phyloP scores from a whole-genome alignment of 306 rosid species.

The Hylodesmum podocarpum region DNA sequence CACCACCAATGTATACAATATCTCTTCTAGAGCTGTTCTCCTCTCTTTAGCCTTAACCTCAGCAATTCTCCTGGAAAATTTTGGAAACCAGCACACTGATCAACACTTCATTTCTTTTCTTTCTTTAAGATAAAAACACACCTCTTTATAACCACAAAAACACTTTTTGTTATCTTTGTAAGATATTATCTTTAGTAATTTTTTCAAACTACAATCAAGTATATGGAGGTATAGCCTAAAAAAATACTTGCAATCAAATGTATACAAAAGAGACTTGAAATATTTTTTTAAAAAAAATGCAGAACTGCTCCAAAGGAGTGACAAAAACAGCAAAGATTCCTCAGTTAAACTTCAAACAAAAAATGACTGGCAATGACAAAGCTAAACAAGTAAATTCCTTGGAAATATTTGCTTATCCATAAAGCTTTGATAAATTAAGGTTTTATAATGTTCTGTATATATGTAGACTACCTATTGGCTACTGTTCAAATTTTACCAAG shows the following conservation, averaged over 20 bases:
- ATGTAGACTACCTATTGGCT: background rate
- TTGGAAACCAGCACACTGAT: constrained; percentile 10
- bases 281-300: background rate
- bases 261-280: background rate
- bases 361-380: background rate
- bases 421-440: background rate
- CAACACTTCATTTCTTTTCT: background rate
- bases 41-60: constrained; percentile 87
- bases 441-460: background rate
- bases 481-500: background rate
- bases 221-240: background rate
- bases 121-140: background rate
- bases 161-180: background rate
- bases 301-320: background rate
- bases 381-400: background rate
- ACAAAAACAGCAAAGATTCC: background rate
- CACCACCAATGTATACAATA: constrained; percentile 78
- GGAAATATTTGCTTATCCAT: background rate
- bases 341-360: background rate
- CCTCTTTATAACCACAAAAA: background rate
- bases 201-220: background rate
- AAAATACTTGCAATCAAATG: background rate
- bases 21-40: constrained; percentile 75
- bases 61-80: constrained; percentile 77
- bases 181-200: background rate